These are phyloP conservation scores for Backusella tarrabulga DNA, from an alignment of 192 early-diverging fungal genomes.

Conservation along the genomic window DNA sequence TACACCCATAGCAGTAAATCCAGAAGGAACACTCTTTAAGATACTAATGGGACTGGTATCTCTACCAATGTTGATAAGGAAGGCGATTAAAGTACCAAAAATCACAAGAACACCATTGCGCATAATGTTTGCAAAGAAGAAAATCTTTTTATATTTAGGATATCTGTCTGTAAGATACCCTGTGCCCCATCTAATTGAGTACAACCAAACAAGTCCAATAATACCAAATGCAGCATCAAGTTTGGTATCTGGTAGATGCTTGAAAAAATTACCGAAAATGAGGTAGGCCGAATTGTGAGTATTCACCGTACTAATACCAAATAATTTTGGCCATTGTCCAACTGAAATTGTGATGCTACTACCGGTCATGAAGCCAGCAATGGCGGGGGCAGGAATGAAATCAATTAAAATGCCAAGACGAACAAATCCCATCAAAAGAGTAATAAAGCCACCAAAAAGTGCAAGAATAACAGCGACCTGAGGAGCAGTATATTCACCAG, in stretches of 20 bases:
- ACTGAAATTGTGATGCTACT: constrained; percentile 78
- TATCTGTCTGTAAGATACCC: constrained; percentile 39
- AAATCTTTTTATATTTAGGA: constrained; percentile 44
- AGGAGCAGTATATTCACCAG: constrained; percentile 74
- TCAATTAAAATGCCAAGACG: constrained; percentile 87
- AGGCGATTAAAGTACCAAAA: constrained; percentile 75
- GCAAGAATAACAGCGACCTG: constrained; percentile 63
- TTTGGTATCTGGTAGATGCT: constrained; percentile 37
- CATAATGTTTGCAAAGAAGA: constrained; percentile 66
- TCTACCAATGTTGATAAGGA: constrained; percentile 42
- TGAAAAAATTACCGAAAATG: constrained; percentile 69
- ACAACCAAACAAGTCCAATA: constrained; percentile 41
- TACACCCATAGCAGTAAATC: constrained; percentile 63
- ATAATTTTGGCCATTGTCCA: constrained; percentile 64
- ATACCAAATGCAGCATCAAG: constrained; percentile 66
- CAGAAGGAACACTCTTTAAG: constrained; percentile 71
- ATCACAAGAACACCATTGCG: constrained; percentile 72
- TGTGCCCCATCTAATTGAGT: constrained; percentile 38
- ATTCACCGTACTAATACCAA: constrained; percentile 75
- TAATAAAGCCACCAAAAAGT: constrained; percentile 71
- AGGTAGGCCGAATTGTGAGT: constrained; percentile 71
- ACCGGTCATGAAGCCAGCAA: constrained; percentile 87
- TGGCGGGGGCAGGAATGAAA: constrained; percentile 82
- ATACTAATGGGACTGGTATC: constrained; percentile 55
- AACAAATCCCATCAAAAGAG: constrained; percentile 71